A percentile compares a stretch with the other conserved stretches of the same genome.
phyloP scores from a whole-genome alignment of 164 flowering plant species.

The Piper betle region DNA sequence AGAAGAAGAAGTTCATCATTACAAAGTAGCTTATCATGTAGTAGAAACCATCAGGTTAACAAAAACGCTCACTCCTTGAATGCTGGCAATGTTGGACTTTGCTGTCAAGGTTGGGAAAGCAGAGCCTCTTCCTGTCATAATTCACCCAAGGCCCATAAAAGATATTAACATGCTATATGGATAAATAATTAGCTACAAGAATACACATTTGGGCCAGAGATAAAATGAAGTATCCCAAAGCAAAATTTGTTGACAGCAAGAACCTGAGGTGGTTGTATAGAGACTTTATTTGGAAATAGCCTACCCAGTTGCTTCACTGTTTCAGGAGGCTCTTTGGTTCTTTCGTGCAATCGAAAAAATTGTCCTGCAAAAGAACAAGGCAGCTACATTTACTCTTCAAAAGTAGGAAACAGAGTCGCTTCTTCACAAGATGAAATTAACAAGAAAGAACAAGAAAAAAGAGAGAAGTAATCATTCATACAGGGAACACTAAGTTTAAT shows the following conservation, averaged over 20 bases:
- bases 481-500: conserved; percentile 80
- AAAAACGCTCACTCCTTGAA: conserved; percentile 45
- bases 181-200: too few species aligned
- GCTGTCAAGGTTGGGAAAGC: conserved; percentile 52
- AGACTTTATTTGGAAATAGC: conserved; percentile 84
- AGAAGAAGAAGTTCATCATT: too few species aligned
- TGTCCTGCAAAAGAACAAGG: conserved; percentile 39
- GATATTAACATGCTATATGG: too few species aligned
- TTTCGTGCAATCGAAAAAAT: conserved; percentile 58
- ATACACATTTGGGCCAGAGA: too few species aligned
- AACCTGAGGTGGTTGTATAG: conserved; percentile 83
- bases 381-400: background rate
- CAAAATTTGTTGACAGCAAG: background rate
- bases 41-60: background rate
- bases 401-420: background rate
- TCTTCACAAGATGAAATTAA: background rate
- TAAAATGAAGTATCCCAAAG: background rate
- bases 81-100: conserved; percentile 45
- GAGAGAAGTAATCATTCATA: conserved; percentile 11
- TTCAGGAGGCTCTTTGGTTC: conserved; percentile 65
- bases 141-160: conserved; percentile 1
- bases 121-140: conserved; percentile 52
- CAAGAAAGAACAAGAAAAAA: too few species aligned
- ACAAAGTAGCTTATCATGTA: background rate
- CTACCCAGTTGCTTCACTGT: conserved; percentile 54